Conservation (phyloP, 2,329 filamentous ascomycete genomes). For the Colletotrichum tropicicola region DNA sequence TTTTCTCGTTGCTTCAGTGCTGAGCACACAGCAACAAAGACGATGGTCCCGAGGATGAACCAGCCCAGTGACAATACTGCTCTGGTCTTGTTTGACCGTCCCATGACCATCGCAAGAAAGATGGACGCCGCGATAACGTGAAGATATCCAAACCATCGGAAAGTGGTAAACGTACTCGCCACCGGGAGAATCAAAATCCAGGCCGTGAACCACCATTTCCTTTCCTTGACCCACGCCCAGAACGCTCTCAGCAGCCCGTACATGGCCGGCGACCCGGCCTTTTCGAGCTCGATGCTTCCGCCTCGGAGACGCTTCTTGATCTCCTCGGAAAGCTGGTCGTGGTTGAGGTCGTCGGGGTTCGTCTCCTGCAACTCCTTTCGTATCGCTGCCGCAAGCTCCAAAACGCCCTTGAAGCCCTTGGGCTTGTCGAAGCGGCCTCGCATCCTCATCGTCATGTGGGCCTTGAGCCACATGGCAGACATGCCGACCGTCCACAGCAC, state of each 20-base stretch:
- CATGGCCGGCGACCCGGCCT: background rate
- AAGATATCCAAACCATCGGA: background rate
- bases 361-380: constrained; percentile 26
- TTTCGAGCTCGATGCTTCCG: constrained; percentile 31
- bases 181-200: background rate
- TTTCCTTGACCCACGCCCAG: constrained; percentile 8
- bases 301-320: constrained; percentile 31
- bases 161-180: background rate
- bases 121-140: background rate
- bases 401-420: constrained; percentile 15
- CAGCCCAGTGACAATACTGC: background rate
- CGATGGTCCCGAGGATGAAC: background rate
- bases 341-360: constrained; percentile 25
- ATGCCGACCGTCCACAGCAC: constrained; percentile 34
- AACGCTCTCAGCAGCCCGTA: background rate
- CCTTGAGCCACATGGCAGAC: constrained; percentile 32
- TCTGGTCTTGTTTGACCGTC: constrained; percentile 1
- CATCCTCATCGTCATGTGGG: constrained; percentile 21
- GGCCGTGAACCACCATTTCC: constrained; percentile 16
- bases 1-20: too few species aligned
- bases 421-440: constrained; percentile 4
- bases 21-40: background rate
- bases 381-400: constrained; percentile 17
- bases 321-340: constrained; percentile 30
- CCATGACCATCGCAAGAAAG: background rate